phyloP scores from a whole-genome alignment of 2,329 filamentous ascomycete genomes.

The Cadophora sp. region DNA sequence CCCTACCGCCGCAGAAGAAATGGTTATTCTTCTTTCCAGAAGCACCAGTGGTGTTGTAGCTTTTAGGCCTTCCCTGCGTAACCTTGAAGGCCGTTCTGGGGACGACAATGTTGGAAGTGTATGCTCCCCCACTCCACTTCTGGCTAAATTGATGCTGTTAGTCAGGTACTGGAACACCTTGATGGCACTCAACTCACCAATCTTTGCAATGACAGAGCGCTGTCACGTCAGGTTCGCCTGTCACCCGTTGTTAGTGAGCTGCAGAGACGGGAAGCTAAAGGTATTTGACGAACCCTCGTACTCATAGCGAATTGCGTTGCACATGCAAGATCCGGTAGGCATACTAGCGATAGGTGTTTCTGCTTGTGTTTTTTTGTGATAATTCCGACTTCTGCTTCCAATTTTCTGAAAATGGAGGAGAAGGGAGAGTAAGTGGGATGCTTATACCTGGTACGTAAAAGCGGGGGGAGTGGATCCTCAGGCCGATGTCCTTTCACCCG shows the following conservation, averaged over 20 bases:
- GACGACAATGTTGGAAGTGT: constrained; percentile 60
- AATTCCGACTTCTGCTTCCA: neutral
- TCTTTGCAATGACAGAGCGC: constrained; percentile 60
- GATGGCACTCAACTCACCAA: constrained; percentile 42
- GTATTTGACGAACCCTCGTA: constrained; percentile 19
- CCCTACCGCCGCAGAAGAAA: constrained; percentile 54
- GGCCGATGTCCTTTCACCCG: constrained; percentile 3
- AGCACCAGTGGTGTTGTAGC: constrained; percentile 54
- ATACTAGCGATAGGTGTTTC: constrained; percentile 15
- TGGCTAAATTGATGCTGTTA: constrained; percentile 42
- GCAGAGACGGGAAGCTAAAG: neutral
- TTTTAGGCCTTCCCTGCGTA: constrained; percentile 55
- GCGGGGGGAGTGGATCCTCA: constrained; percentile 5
- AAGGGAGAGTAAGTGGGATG: neutral
- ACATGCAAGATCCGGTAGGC: constrained; percentile 24
- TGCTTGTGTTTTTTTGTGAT: neutral
- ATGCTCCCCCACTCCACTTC: constrained; percentile 56
- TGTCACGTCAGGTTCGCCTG: constrained; percentile 50
- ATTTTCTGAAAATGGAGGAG: neutral
- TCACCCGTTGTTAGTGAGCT: neutral
- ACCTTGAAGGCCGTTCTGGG: constrained; percentile 54
- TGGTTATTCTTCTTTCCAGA: constrained; percentile 62
- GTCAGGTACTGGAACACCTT: constrained; percentile 7
- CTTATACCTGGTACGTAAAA: neutral
- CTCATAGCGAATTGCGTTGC: constrained; percentile 18